Conservation (phyloP, 2,329 filamentous ascomycete species). For the Calonectria fujianensis region DNA sequence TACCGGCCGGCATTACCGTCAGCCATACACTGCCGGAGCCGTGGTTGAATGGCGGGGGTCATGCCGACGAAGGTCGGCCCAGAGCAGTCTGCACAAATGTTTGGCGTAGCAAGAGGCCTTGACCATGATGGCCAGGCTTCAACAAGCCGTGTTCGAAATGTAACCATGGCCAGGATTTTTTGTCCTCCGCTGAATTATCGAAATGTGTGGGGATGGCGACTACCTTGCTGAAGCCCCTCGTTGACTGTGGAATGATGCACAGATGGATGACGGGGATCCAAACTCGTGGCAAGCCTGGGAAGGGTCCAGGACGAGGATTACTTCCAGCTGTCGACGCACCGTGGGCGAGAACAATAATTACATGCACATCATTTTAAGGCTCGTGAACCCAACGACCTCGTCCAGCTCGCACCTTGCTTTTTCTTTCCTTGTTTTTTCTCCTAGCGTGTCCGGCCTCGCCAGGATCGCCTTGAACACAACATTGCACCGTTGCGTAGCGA, state of each 20-base stretch:
- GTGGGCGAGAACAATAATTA: not conserved
- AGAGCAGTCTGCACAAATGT: no score
- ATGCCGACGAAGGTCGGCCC: not conserved
- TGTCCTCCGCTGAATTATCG: not conserved
- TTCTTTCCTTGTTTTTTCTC: no score
- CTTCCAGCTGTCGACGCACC: not conserved
- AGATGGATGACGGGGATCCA: not conserved
- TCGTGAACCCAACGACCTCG: not conserved
- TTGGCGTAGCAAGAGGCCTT: not conserved
- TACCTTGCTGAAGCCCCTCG: not conserved
- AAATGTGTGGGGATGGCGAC: constrained; percentile 6
- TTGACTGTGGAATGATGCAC: not conserved
- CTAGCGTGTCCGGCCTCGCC: not conserved
- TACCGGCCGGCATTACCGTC: not conserved
- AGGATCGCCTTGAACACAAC: not conserved
- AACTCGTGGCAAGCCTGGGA: not conserved
- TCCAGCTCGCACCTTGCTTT: not conserved
- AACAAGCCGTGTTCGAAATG: not conserved
- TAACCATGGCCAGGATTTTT: not conserved
- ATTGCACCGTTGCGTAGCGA: not conserved
- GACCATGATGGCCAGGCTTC: not conserved
- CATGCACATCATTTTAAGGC: constrained; percentile 6
- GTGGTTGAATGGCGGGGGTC: not conserved
- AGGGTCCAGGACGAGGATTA: not conserved
- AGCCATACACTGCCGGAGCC: constrained; percentile 1